phyloP scores from a whole-genome alignment of 805 yeast genomes.

The Blastobotrys peoriensis region DNA sequence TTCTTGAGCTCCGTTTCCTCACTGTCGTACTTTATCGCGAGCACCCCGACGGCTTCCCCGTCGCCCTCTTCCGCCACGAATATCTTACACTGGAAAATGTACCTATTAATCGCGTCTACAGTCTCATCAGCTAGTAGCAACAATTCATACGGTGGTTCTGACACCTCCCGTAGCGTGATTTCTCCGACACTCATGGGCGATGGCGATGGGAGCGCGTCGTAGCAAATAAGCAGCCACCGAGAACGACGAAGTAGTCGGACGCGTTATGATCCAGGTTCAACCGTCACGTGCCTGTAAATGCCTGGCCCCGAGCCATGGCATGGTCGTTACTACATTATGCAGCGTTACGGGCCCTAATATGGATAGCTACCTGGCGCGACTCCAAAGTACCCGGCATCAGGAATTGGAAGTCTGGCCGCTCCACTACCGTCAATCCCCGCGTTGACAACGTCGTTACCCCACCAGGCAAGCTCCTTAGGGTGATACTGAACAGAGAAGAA shows the following conservation, averaged over 20 bases:
- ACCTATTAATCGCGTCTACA: constrained; percentile 2
- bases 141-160: neutral
- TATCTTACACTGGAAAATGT: constrained; percentile 1
- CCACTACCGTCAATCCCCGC: constrained; percentile 20
- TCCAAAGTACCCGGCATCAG: constrained; percentile 16
- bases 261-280: too few relatives aligned
- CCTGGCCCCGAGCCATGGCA: too few relatives aligned
- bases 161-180: too few relatives aligned
- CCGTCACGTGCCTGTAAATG: too few relatives aligned
- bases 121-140: constrained; percentile 3
- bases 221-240: too few relatives aligned
- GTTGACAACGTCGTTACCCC: constrained; percentile 41
- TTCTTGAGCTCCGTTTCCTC: constrained; percentile 3
- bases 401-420: constrained; percentile 10
- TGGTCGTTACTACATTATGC: too few relatives aligned
- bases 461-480: constrained; percentile 36
- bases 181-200: too few relatives aligned
- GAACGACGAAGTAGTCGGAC: too few relatives aligned
- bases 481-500: constrained; percentile 39
- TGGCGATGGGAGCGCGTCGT: too few relatives aligned
- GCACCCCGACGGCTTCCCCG: neutral
- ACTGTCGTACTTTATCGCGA: constrained; percentile 1
- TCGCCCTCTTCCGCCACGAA: neutral
- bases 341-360: too few relatives aligned
- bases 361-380: constrained; percentile 9